Evolutionary conservation across 176 grass and related monocot genomes (phyloP), one percentile per base, ranked within the genome.

Genomic region (Puya raimondii): DNA sequence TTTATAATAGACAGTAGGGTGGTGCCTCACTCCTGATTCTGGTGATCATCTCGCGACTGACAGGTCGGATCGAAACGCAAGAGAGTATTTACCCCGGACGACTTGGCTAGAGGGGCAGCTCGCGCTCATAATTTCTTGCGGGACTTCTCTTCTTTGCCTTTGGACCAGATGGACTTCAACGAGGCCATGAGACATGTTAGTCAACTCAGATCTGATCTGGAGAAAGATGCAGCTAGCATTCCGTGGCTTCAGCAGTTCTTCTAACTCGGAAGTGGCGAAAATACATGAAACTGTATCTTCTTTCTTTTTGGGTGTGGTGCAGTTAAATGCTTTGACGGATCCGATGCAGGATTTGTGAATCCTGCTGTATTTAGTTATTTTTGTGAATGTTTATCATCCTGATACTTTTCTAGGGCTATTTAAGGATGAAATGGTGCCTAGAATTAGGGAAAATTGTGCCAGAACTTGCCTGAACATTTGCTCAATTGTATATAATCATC

Each of bases 161-260:
- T 90, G 42, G 81, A 83, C 12, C 83, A 83, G 72, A 89, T 89
- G 79, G 93, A 89, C 65, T 69, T 50, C 33, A 79, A 65, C 73
- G 78, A 87, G 70, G 70, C 71, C 33, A 16, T 79, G 82, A 81
- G 79, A 71, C 76, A 67, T 51, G 68, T 76, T 17, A 18, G 72
- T 16, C 83, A 92, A 71, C 65, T 92, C 50, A 87, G 73, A 79
- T 79, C 57, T 2, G 81, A 87, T 21, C 76, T 96, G 33, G 74
- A 90, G 84, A 85, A 89, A 70, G 93, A 96, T 57, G 78, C 88
- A 51, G 48, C 64, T 10, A 69, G 67, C 20, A 85, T 80, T 83
- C 88, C 93, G 64, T 96, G 93, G 93, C 93, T 96, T 26, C 78
- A 83, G 65, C 93, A 96, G 84, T 92, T 90, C 49, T 84, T 92